phyloP scores from a whole-genome alignment of 2,329 filamentous ascomycete genomes.

The Xylariales sp. region DNA sequence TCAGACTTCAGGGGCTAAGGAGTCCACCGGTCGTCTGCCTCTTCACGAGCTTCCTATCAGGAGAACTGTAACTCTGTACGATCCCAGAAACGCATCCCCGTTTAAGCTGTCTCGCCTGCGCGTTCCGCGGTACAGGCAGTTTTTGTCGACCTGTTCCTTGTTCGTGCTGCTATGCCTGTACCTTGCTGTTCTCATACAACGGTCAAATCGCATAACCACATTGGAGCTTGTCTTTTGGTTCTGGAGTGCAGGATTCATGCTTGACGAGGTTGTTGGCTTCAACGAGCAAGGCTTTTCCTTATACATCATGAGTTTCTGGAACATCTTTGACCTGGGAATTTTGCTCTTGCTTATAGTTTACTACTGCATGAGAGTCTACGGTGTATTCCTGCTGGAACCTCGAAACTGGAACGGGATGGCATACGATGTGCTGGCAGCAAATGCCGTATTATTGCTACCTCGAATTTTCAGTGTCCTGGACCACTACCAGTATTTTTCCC shows the following conservation, averaged over 20 bases:
- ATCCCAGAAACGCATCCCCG: conserved; percentile 82
- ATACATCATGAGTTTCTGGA: conserved; percentile 98
- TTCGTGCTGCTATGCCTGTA: conserved; percentile 82
- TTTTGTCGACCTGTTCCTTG: conserved; percentile 84
- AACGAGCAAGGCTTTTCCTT: conserved; percentile 95
- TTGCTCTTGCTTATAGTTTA: conserved; percentile 81
- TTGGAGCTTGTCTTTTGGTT: conserved; percentile 94
- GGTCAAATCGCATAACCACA: conserved; percentile 75
- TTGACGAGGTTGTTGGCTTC: conserved; percentile 93
- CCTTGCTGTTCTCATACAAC: conserved; percentile 71
- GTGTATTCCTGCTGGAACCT: conserved; percentile 75
- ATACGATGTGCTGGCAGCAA: conserved; percentile 90
- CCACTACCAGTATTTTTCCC: conserved; percentile 94
- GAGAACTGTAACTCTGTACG: conserved; percentile 81
- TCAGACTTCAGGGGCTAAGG: conserved; percentile 20
- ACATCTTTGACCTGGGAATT: conserved; percentile 89
- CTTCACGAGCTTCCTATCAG: conserved; percentile 43
- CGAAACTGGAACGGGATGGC: conserved; percentile 76
- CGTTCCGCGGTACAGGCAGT: conserved; percentile 86
- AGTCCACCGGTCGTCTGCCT: conserved; percentile 24
- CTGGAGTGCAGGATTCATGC: conserved; percentile 95
- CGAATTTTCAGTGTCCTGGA: conserved; percentile 90
- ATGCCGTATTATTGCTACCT: conserved; percentile 83
- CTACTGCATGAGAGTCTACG: conserved; percentile 84
- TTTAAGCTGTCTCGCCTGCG: conserved; percentile 89